Percentiles rank a stretch among this genome's conserved stretches.
Conservation (phyloP, 2,329 filamentous ascomycete genomes). For the Alternaria sp. region DNA sequence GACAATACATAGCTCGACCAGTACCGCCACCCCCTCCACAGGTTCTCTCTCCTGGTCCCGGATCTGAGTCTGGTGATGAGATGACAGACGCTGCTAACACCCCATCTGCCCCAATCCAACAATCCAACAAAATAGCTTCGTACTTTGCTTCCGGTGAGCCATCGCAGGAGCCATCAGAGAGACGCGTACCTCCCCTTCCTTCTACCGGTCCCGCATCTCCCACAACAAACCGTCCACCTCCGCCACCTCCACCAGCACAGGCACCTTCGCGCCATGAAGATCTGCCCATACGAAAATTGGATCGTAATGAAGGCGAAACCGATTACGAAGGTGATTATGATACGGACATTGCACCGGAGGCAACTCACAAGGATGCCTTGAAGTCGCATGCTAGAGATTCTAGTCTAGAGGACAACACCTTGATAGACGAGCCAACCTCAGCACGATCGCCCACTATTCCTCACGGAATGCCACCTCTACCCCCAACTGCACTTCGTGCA, state of each 20-base stretch:
- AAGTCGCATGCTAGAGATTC: conserved; percentile 81
- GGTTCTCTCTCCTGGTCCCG: conserved; percentile 72
- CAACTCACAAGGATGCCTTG: conserved; percentile 91
- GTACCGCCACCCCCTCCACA: conserved; percentile 63
- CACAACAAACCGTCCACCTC: conserved; percentile 52
- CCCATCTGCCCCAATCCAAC: conserved; percentile 39
- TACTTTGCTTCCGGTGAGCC: conserved; percentile 53
- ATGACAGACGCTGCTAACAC: conserved; percentile 55
- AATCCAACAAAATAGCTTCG: conserved; percentile 51
- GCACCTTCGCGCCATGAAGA: conserved; percentile 52
- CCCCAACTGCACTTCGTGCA: conserved; percentile 52
- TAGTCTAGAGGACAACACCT: conserved; percentile 73
- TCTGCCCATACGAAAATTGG: conserved; percentile 52
- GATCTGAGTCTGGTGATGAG: conserved; percentile 90
- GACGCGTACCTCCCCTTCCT: conserved; percentile 64
- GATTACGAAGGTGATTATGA: conserved; percentile 99
- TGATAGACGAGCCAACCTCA: conserved; percentile 62
- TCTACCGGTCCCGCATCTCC: conserved; percentile 49
- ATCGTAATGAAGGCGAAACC: conserved; percentile 80
- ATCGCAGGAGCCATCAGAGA: conserved; percentile 37
- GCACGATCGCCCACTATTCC: conserved; percentile 52
- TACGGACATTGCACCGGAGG: conserved; percentile 93
- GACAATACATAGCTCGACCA: conserved; percentile 65
- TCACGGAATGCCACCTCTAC: conserved; percentile 46
- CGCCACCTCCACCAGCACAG: conserved; percentile 57